These are phyloP conservation scores for Teratosphaeriaceae sp. DNA, from an alignment of 2,329 filamentous ascomycete species.

Conservation along the genomic window DNA sequence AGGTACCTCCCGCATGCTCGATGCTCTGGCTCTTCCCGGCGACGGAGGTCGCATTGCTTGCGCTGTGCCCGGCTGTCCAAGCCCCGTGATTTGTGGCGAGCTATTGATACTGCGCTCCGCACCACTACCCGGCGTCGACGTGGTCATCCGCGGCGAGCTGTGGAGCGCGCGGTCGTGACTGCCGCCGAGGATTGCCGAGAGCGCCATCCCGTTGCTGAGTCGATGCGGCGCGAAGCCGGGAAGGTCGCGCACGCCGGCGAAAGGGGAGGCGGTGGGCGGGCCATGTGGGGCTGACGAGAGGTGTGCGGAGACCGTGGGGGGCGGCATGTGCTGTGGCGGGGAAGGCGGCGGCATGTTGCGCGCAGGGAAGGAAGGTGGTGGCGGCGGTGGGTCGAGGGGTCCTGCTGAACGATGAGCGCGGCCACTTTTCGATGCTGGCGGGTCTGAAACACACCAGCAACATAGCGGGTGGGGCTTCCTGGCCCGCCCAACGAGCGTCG, in stretches of 20 bases:
- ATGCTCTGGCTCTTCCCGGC: constrained; percentile 32
- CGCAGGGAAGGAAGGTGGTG: constrained; percentile 36
- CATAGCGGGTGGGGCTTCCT: constrained; percentile 28
- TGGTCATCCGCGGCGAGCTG: constrained; percentile 27
- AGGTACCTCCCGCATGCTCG: constrained; percentile 29
- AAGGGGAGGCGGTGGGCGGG: constrained; percentile 39
- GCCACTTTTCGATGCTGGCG: not conserved
- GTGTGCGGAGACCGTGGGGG: constrained; percentile 32
- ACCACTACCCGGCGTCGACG: constrained; percentile 48
- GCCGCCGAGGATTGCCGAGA: constrained; percentile 62
- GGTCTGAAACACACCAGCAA: constrained; percentile 13
- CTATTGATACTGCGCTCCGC: constrained; percentile 22
- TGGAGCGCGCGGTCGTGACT: constrained; percentile 22
- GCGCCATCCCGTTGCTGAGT: constrained; percentile 62
- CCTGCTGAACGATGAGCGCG: constrained; percentile 11
- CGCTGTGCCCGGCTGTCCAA: constrained; percentile 24
- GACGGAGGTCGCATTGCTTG: constrained; percentile 44
- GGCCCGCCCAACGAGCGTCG: constrained; percentile 38
- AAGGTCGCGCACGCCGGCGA: constrained; percentile 49
- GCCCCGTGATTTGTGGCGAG: constrained; percentile 27
- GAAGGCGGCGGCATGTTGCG: constrained; percentile 46
- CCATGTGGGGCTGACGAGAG: constrained; percentile 32
- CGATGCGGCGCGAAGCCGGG: constrained; percentile 46
- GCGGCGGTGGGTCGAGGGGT: constrained; percentile 27
- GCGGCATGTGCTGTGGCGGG: constrained; percentile 36